Percentiles rank a stretch among this genome's conserved stretches.
Evolutionary conservation across 192 early-diverging fungal genomes (phyloP).

Genomic region (Umbelopsis sp.): DNA sequence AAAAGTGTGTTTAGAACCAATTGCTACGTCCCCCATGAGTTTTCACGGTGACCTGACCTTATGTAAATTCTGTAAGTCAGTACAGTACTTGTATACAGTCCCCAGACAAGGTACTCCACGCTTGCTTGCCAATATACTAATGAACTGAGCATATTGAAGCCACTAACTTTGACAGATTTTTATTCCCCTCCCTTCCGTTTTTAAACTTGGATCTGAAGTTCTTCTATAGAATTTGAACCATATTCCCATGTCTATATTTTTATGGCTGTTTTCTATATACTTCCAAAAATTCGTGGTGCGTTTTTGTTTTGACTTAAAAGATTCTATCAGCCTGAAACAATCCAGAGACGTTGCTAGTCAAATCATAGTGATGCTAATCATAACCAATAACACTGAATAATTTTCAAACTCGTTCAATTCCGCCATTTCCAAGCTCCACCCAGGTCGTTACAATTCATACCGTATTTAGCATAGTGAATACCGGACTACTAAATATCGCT

Average conservation of each 20-base stretch:
- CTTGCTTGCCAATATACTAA: background rate
- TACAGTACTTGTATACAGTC: background rate
- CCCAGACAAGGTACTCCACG: conserved; percentile 3
- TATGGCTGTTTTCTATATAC: too few relatives aligned
- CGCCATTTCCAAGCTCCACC: background rate
- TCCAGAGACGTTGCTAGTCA: too few relatives aligned
- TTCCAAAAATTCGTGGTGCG: too few relatives aligned
- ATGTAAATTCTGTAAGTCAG: background rate
- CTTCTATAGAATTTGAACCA: too few relatives aligned
- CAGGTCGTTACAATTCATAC: background rate
- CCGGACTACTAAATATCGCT: background rate
- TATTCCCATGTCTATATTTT: too few relatives aligned
- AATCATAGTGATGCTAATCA: background rate
- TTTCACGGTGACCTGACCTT: background rate
- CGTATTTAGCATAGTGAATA: background rate
- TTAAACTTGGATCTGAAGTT: too few relatives aligned
- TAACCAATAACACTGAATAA: background rate
- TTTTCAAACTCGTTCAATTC: background rate
- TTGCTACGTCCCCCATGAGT: background rate
- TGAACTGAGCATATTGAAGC: background rate
- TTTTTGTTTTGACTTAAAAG: too few relatives aligned
- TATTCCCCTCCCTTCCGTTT: too few relatives aligned
- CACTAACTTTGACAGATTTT: background rate
- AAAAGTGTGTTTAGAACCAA: too few relatives aligned
- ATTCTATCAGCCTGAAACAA: too few relatives aligned